These are phyloP conservation scores for Backusella psychrophila DNA, from an alignment of 192 early-diverging fungal genomes.

Conservation along the genomic window DNA sequence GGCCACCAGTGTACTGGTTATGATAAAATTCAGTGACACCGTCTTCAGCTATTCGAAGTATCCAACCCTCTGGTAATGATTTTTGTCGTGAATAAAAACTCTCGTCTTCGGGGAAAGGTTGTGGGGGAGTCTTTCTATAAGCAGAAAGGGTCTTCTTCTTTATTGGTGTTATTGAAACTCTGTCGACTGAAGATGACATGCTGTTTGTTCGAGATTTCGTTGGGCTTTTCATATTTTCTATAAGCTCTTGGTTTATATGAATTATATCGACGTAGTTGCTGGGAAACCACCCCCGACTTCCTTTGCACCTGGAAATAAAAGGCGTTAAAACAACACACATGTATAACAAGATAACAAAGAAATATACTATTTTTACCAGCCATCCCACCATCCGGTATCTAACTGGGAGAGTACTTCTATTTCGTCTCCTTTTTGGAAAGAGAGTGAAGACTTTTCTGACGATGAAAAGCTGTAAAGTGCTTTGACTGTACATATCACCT, in stretches of 20 bases:
- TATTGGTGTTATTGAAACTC: neutral
- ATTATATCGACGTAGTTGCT: constrained; percentile 79
- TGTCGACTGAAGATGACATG: neutral
- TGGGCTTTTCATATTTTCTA: neutral
- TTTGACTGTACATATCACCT: constrained; percentile 46
- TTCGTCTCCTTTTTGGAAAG: constrained; percentile 80
- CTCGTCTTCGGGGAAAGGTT: neutral
- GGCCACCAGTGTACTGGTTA: constrained; percentile 35
- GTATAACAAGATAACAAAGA: neutral
- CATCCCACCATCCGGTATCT: constrained; percentile 98
- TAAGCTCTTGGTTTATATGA: constrained; percentile 15
- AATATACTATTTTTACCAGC: constrained; percentile 39
- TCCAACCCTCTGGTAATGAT: constrained; percentile 25
- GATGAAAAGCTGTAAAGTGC: constrained; percentile 89
- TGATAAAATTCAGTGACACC: constrained; percentile 36
- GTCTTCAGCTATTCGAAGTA: constrained; percentile 28
- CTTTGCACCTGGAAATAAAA: constrained; percentile 44
- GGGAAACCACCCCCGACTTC: constrained; percentile 88
- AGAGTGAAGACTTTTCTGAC: constrained; percentile 72
- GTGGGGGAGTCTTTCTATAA: neutral
- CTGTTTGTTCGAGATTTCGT: constrained; percentile 7
- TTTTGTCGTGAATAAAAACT: constrained; percentile 2
- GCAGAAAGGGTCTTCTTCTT: constrained; percentile 6
- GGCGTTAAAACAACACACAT: neutral
- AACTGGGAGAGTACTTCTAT: constrained; percentile 91